phyloP scores from a whole-genome alignment of 2,329 filamentous ascomycete species.

The Verticillium dahliae region DNA sequence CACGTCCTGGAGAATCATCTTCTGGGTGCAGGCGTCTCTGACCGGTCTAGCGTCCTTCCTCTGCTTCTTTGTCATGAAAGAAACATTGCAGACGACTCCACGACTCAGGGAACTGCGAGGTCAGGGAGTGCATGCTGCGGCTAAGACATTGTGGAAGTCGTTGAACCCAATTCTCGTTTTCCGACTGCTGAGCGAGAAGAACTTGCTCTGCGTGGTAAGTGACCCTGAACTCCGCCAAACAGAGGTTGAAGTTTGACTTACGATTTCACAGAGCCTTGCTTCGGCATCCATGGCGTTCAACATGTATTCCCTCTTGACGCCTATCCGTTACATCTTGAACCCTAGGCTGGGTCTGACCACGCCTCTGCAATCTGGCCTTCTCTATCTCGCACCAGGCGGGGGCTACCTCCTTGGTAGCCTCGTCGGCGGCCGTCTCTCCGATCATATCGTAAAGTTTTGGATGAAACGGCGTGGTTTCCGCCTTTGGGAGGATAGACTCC shows the following conservation, averaged over 20 bases:
- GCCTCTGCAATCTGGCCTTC: slow-evolving; percentile 43
- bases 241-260: too few relatives aligned
- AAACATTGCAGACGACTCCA: slow-evolving; percentile 60
- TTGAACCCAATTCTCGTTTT: too few relatives aligned
- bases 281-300: too few relatives aligned
- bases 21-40: too few relatives aligned
- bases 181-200: too few relatives aligned
- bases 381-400: slow-evolving; percentile 62
- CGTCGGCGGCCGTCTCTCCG: slow-evolving; percentile 47
- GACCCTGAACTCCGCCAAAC: slow-evolving; percentile 6
- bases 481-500: slow-evolving; percentile 62
- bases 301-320: too few relatives aligned
- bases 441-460: slow-evolving; percentile 29
- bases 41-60: slow-evolving; percentile 50
- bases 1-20: too few relatives aligned
- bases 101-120: slow-evolving; percentile 55
- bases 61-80: slow-evolving; percentile 61
- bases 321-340: too few relatives aligned
- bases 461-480: slow-evolving; percentile 42
- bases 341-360: too few relatives aligned
- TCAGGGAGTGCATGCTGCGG: slow-evolving; percentile 40
- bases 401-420: slow-evolving; percentile 61
- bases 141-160: slow-evolving; percentile 51
- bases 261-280: slow-evolving; percentile 31
- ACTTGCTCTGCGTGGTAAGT: too few relatives aligned